These are phyloP conservation scores for Abrus precatorius DNA, from an alignment of 306 rosid species.

Conservation along the genomic window DNA sequence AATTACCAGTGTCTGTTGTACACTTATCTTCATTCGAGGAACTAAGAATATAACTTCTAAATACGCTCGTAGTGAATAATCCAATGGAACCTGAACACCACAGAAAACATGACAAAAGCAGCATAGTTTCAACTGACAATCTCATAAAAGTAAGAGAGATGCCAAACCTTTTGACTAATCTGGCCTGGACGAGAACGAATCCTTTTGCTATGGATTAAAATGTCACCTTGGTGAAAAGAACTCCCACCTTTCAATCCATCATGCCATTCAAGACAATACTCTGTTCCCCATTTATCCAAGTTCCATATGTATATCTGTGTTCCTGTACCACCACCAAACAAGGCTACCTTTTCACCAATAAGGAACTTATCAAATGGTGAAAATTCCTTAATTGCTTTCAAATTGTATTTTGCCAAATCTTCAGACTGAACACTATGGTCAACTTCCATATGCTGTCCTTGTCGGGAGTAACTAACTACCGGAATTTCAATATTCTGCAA, in stretches of 20 bases:
- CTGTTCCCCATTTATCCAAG: slow-evolving; percentile 66
- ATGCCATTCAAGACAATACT: slow-evolving; percentile 63
- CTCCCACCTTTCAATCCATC: slow-evolving; percentile 57
- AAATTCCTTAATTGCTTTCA: slow-evolving; percentile 61
- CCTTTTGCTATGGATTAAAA: slow-evolving; percentile 57
- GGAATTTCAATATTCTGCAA: slow-evolving; percentile 74
- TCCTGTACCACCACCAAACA: slow-evolving; percentile 60
- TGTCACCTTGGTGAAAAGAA: slow-evolving; percentile 67
- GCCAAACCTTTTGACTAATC: slow-evolving; percentile 58
- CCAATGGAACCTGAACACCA: slow-evolving; percentile 61
- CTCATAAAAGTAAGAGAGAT: slow-evolving; percentile 18
- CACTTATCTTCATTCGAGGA: slow-evolving; percentile 69
- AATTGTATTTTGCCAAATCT: slow-evolving; percentile 58
- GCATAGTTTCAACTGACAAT: slow-evolving; percentile 14
- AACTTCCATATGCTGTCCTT: slow-evolving; percentile 62
- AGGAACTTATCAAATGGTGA: slow-evolving; percentile 69
- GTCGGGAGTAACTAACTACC: slow-evolving; percentile 57
- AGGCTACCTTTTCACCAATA: slow-evolving; percentile 65
- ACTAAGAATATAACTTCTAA: slow-evolving; percentile 68
- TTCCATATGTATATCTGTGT: slow-evolving; percentile 71
- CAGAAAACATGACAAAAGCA: slow-evolving; percentile 28
- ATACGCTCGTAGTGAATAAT: slow-evolving; percentile 67
- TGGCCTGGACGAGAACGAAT: slow-evolving; percentile 70
- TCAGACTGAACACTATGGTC: slow-evolving; percentile 56
- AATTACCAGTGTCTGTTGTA: slow-evolving; percentile 63